Evolutionary conservation across 495 filamentous ascomycete genomes (phyloP), one percentile per base, ranked within the genome.

Genomic region (Margaritispora aquatica): DNA sequence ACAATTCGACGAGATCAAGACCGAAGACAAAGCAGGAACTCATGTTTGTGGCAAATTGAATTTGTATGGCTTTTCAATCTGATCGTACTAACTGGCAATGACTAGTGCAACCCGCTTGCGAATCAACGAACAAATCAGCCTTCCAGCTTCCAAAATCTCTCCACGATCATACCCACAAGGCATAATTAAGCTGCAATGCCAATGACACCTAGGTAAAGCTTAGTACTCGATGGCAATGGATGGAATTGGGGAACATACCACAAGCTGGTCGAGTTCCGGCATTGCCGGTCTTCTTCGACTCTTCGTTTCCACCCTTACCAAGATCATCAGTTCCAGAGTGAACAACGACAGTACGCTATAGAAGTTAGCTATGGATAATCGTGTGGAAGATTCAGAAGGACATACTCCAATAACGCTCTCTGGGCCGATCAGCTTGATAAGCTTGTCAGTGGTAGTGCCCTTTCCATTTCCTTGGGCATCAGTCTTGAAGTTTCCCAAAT

Each of bases 201-300:
- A 68, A 96, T 96, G 70, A 96, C 92, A 82, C 83, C 82, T 89
- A 41, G 44, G 54, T 8, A 51, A n/a, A n/a, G n/a, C n/a, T n/a
- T n/a, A n/a, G n/a, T n/a, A n/a, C n/a, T n/a, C n/a, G n/a, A n/a
- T n/a, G n/a, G n/a, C n/a, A n/a, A n/a, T n/a, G n/a, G n/a, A n/a
- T n/a, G n/a, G n/a, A n/a, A n/a, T n/a, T n/a, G 24, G 27, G 55
- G 48, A 46, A 77, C 81, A 73, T 83, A 84, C 93, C 94, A 75
- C 94, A 98, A 70, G 94, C 95, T 65, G 93, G 94, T 66, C 94
- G 88, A 57, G 74, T 68, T 63, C 94, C 94, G 71, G 93, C 95
- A 73, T 97, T 97, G 62, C 94, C 95, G 51, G 95, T 98, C 84
- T 92, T 96, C 78, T 94, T 90, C 68, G 90, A 95, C 82, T 96